Evolutionary conservation across 768 basidiomycete genomes (phyloP), one percentile per base, ranked within the genome.

Genomic region (Lentinula lateritia): DNA sequence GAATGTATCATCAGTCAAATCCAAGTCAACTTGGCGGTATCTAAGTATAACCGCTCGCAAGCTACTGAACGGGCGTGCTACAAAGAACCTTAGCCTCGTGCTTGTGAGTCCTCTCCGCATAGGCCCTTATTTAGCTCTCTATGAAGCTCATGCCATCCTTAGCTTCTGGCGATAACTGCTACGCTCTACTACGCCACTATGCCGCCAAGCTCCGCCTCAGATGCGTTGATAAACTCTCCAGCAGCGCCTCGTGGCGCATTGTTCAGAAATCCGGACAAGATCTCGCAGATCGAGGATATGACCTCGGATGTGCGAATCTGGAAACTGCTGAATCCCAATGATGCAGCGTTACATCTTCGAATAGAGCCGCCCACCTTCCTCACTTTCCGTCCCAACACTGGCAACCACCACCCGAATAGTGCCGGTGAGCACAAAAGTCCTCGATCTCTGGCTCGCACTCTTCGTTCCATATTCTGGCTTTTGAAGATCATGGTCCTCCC

Each of bases 401-500:
- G 73, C 42, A 55, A 66, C 61, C 56, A 66, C 62, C 45, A 50
- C 55, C 36, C 38, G 43, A 59, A 16, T 60, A 52, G 39, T 59
- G 36, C 15, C 35, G 48, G 0, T 50, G 56, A 54, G 64, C 67
- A 23, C 61, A 61, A 64, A 70, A 71, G 64, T 69, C 50, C 50
- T 43, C 45, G 48, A 23, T 34, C 34, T 50, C n/a, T 50, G 4
- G 75, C 76, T 61, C 74, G 79, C 53, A 82, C 82, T 15, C 69
- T 85, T 50, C 82, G 83, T 58, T 78, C 86, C 12, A 65, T 90
- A 7, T 71, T 85, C n/a, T 92, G 92, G 87, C 72, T 92, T 28
- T 65, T 89, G 66, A 92, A 91, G 73, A 89, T 95, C 63, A 85
- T 98, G 71, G 76, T 93, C 2, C 72, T 95, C 0, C 96, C 96